Evolutionary conservation across 345 rosid species (phyloP), one percentile per base, ranked within the genome.

Genomic region (Xanthoceras sorbifolium): DNA sequence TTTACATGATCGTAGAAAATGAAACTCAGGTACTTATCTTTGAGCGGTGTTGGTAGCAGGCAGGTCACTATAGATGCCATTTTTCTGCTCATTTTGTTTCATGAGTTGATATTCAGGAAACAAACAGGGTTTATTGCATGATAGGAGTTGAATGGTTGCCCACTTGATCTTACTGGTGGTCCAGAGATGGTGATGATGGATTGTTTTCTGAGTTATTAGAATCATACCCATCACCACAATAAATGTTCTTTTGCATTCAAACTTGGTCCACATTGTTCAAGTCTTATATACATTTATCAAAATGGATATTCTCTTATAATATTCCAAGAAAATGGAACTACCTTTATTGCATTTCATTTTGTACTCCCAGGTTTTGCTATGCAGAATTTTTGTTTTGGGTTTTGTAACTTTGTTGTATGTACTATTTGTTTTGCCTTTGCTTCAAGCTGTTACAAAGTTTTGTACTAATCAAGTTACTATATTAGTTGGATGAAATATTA

Each of bases 281-380:
- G 9, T 25, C 4, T 0, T 61, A 2, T 69, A 42, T 59, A 59
- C 36, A 8, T 25, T 26, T 46, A 17, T 70, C 69, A 32, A 12
- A 17, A 79, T 15, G 74, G 78, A 61, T 73, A 81, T 74, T 69
- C 78, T 23, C 82, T 67, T 59, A 15, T 28, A 63, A 74, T 50
- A 69, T 74, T 74, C 71, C 25, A 8, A 29, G 48, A 2, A 44
- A 11, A 9, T 12, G 69, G 54, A 22, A 26, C 9, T n/a, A 0
- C 38, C 7, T n/a, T 15, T 46, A 15, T 14, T 61, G 57, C 40
- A 38, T 15, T 23, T 38, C n/a, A 40, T 72, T 67, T 26, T 72
- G 17, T 15, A 32, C 7, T 71, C 50, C 44, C 18, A 1, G 29
- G 18, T 22, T 71, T 55, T 50, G 28, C 29, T 17, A 28, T 31